Conservation (phyloP, 2,329 filamentous ascomycete species). For the Claviceps purpurea region DNA sequence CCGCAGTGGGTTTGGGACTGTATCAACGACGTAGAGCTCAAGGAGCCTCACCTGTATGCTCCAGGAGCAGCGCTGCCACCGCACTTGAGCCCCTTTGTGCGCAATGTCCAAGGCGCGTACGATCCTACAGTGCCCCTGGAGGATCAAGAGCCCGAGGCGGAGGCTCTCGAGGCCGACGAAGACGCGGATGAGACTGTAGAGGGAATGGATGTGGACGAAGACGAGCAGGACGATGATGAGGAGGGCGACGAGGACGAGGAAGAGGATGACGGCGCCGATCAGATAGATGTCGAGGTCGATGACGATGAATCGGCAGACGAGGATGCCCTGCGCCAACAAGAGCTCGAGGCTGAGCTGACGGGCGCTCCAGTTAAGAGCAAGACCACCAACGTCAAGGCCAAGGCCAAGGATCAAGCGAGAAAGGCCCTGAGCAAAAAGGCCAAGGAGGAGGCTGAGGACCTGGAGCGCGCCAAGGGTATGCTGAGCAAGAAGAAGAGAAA, state of each 20-base stretch:
- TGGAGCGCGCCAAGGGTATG: constrained; percentile 95
- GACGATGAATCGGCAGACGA: constrained; percentile 35
- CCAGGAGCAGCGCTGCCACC: constrained; percentile 84
- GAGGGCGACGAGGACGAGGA: constrained; percentile 31
- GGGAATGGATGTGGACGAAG: constrained; percentile 45
- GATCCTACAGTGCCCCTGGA: constrained; percentile 78
- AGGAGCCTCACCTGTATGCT: constrained; percentile 75
- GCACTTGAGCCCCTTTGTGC: constrained; percentile 92
- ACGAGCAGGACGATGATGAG: constrained; percentile 31
- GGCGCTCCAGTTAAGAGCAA: constrained; percentile 48
- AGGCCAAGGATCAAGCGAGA: constrained; percentile 55
- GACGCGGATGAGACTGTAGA: constrained; percentile 50
- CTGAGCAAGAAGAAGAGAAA: constrained; percentile 96
- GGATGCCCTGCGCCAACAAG: constrained; percentile 64
- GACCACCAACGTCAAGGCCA: constrained; percentile 34
- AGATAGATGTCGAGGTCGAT: constrained; percentile 30
- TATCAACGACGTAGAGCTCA: constrained; percentile 79
- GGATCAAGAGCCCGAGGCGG: constrained; percentile 77
- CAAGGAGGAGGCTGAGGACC: constrained; percentile 68
- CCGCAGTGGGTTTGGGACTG: constrained; percentile 99
- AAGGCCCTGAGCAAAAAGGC: constrained; percentile 59
- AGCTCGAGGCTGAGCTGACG: constrained; percentile 83
- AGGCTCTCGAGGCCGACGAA: constrained; percentile 61
- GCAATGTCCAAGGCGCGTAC: constrained; percentile 73
- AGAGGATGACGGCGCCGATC: constrained; percentile 33